A percentile compares a stretch with the other conserved stretches of the same genome.
These are phyloP conservation scores for Pythium apleroticum DNA, from an alignment of 352 stramenopile genomes.

Conservation along the genomic window DNA sequence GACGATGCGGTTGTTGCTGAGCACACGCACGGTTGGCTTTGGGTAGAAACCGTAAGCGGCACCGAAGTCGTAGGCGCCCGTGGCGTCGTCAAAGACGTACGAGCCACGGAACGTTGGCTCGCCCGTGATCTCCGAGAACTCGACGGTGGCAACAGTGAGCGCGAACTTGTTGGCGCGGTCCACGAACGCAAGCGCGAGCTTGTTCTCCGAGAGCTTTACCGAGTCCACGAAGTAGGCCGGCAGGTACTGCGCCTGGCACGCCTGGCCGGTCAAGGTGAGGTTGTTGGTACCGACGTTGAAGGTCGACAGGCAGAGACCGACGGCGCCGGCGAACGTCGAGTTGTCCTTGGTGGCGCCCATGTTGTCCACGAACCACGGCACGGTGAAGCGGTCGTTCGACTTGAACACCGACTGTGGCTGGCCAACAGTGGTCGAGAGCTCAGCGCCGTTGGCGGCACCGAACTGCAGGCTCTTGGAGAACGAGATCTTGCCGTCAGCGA, in stretches of 20 bases:
- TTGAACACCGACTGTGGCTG: conserved; percentile 65
- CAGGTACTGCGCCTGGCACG: conserved; percentile 58
- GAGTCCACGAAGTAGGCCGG: conserved; percentile 74
- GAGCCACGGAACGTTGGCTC: conserved; percentile 64
- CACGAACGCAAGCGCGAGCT: conserved; percentile 67
- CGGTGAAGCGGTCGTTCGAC: conserved; percentile 53
- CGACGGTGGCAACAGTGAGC: conserved; percentile 63
- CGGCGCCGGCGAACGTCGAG: conserved; percentile 35
- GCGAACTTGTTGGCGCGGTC: conserved; percentile 74
- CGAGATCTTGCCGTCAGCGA: conserved; percentile 48
- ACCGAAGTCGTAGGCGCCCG: conserved; percentile 69
- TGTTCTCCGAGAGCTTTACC: conserved; percentile 58
- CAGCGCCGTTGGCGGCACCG: conserved; percentile 41
- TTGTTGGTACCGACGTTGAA: conserved; percentile 34
- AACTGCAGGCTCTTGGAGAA: conserved; percentile 60
- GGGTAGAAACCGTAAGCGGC: conserved; percentile 64
- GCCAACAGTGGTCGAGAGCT: conserved; percentile 48
- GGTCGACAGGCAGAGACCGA: conserved; percentile 63
- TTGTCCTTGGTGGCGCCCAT: conserved; percentile 48
- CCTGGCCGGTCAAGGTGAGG: conserved; percentile 30
- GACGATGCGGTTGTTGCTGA: conserved; percentile 55
- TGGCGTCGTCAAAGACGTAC: conserved; percentile 63
- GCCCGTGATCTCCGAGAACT: conserved; percentile 58
- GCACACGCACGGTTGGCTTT: conserved; percentile 53
- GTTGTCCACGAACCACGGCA: conserved; percentile 69